phyloP scores from a whole-genome alignment of 352 stramenopile species.

The Phytophthora parvispora region DNA sequence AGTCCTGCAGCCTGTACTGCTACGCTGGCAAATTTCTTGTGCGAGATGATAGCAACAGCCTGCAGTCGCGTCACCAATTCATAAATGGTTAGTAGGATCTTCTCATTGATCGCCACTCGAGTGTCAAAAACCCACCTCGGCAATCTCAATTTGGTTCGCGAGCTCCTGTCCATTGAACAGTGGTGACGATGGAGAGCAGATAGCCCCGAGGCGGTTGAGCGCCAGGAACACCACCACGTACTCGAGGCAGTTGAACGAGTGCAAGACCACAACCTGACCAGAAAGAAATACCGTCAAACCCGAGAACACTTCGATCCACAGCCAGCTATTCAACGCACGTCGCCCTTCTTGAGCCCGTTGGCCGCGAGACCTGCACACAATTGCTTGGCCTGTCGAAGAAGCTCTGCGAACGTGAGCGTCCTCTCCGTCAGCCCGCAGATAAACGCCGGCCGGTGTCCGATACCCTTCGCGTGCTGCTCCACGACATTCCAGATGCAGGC shows the following conservation, averaged over 20 bases:
- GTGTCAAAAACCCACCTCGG: background rate
- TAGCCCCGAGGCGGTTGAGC: conserved; percentile 50
- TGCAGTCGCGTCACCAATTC: too few relatives aligned
- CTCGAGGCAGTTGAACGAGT: conserved; percentile 71
- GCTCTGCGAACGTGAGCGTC: too few relatives aligned
- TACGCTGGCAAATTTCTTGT: conserved; percentile 31
- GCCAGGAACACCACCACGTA: conserved; percentile 65
- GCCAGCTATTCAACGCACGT: conserved; percentile 35
- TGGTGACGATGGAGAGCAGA: conserved; percentile 53
- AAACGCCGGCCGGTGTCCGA: conserved; percentile 38
- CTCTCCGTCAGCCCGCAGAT: too few relatives aligned
- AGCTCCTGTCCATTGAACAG: conserved; percentile 54
- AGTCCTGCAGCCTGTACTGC: conserved; percentile 38
- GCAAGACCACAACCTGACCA: conserved; percentile 48
- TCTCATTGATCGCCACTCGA: conserved; percentile 36
- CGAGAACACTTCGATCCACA: background rate
- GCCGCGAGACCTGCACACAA: too few relatives aligned
- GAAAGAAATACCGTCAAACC: conserved; percentile 5
- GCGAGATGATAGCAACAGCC: conserved; percentile 43
- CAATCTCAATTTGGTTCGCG: conserved; percentile 41
- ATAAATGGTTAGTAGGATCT: conserved; percentile 14
- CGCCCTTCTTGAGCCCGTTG: conserved; percentile 56
- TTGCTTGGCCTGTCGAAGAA: too few relatives aligned
- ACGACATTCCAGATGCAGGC: conserved; percentile 49
- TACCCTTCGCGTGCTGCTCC: conserved; percentile 34